Evolutionary conservation across 345 rosid genomes (phyloP).

Genomic region (Salix suchowensis): DNA sequence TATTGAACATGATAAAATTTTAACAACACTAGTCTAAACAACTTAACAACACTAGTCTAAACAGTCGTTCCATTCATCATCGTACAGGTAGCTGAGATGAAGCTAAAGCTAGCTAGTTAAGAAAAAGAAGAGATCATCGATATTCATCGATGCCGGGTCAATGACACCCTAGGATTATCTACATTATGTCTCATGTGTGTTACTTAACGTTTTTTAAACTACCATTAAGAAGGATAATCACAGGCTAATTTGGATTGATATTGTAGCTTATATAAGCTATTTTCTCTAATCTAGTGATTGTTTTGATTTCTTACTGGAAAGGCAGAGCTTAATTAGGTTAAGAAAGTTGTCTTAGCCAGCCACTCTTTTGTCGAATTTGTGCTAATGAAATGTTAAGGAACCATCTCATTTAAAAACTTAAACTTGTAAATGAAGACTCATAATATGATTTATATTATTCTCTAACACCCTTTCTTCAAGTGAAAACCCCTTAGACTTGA

Average conservation of each 20-base stretch:
- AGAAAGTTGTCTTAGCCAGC: slow-evolving; percentile 65
- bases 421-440: no score
- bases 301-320: background rate
- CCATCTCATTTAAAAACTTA: no score
- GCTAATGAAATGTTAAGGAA: slow-evolving; percentile 3
- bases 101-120: background rate
- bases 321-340: slow-evolving; percentile 30
- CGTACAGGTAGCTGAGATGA: background rate
- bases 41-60: no score
- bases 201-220: background rate
- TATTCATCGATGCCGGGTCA: background rate
- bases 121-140: background rate
- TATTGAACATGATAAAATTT: no score
- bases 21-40: no score
- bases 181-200: background rate
- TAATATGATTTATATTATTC: no score
- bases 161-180: slow-evolving; percentile 4
- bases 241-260: background rate
- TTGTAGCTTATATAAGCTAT: slow-evolving; percentile 17
- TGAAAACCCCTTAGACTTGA: no score
- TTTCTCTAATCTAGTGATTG: background rate
- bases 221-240: background rate
- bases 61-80: background rate
- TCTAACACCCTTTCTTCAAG: no score
- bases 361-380: slow-evolving; percentile 47